A percentile compares a stretch with the other conserved stretches of the same genome.
Evolutionary conservation across 208 protist genomes (phyloP).

Genomic region (Leishmania arabica): DNA sequence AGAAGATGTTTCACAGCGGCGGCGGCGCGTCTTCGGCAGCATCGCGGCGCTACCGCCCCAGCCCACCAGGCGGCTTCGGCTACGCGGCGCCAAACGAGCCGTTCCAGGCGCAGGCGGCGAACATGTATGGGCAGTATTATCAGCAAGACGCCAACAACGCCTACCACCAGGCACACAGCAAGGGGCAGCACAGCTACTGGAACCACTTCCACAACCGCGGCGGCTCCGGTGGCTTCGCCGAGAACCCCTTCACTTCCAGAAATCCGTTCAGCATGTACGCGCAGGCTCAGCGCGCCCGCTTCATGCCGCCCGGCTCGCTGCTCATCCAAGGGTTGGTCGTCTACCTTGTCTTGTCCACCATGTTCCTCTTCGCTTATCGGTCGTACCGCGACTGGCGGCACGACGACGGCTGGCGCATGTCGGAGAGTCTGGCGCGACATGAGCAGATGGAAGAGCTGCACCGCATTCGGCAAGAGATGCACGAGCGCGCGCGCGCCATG

Average conservation of each 20-base stretch:
- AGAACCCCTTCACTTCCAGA: slow-evolving; percentile 62
- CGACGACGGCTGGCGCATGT: slow-evolving; percentile 83
- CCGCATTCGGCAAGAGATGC: slow-evolving; percentile 71
- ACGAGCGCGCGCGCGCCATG: slow-evolving; percentile 46
- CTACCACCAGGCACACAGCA: slow-evolving; percentile 29
- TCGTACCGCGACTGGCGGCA: slow-evolving; percentile 69
- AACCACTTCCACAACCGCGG: slow-evolving; percentile 36
- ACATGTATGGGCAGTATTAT: slow-evolving; percentile 38
- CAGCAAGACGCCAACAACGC: slow-evolving; percentile 45
- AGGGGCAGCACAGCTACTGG: slow-evolving; percentile 50
- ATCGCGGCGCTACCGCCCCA: slow-evolving; percentile 18
- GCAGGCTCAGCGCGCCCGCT: slow-evolving; percentile 48
- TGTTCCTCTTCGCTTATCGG: slow-evolving; percentile 67
- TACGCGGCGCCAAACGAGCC: slow-evolving; percentile 23
- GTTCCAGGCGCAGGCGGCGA: slow-evolving; percentile 14
- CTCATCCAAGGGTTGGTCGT: slow-evolving; percentile 63
- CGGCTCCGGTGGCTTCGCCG: slow-evolving; percentile 27
- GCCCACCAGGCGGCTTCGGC: slow-evolving; percentile 22
- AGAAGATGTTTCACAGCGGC: slow-evolving; percentile 36
- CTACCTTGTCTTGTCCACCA: slow-evolving; percentile 61
- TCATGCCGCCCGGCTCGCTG: slow-evolving; percentile 45
- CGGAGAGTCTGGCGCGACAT: slow-evolving; percentile 70
- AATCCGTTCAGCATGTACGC: slow-evolving; percentile 63
- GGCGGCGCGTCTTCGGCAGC: background rate
- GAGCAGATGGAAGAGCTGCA: slow-evolving; percentile 79